Base-by-base conservation (phyloP, 331 rosid species). In the Phaseolus coccineus region DNA sequence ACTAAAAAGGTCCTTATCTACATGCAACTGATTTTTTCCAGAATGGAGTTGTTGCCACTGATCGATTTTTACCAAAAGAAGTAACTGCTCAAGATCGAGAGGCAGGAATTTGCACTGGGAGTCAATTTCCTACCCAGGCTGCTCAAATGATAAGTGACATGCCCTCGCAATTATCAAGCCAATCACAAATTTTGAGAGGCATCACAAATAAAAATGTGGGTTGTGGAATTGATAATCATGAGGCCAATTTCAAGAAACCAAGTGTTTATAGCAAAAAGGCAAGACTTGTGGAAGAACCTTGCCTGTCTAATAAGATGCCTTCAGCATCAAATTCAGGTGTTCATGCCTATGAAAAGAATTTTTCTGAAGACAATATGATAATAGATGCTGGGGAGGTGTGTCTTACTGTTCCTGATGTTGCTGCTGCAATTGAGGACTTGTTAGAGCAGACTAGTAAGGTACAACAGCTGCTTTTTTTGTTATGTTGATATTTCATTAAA, bases 391-490 rank as follows among this genome's bases (percentile, higher is more conserved):
- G 67, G 61, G 86, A 83, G 71, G 86, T 81, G 63, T 74, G 87
- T 59, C 82, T 57, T 52, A 84, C 81, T 69, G 96, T 86, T 86
- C 99, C 99, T 52, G 98, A 96, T 90, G 98, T 96, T 22, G 98
- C 99, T 79, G 86, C 98, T 52, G 99, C 98, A 51, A 91, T 96
- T 84, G 98, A 96, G 84, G 96, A 91, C 90, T 88, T 96, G 83
- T 78, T 96, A 85, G 97, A 91, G 93, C 92, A 95, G 87, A 95
- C 99, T 55, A 95, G 91, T 61, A 91, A 92, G 97, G 97, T 95
- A 87, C 80, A 80, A 71, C 16, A 74, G 69, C 83, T 77, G 70
- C 73, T 84, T 27, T 69, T 40, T 77, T 78, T 84, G 48, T 80
- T 46, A 77, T 63, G 42, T 58, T 63, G 31, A 28, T 80, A 71